Conservation (phyloP, 192 early-diverging fungal species). For the Backusella circina region DNA sequence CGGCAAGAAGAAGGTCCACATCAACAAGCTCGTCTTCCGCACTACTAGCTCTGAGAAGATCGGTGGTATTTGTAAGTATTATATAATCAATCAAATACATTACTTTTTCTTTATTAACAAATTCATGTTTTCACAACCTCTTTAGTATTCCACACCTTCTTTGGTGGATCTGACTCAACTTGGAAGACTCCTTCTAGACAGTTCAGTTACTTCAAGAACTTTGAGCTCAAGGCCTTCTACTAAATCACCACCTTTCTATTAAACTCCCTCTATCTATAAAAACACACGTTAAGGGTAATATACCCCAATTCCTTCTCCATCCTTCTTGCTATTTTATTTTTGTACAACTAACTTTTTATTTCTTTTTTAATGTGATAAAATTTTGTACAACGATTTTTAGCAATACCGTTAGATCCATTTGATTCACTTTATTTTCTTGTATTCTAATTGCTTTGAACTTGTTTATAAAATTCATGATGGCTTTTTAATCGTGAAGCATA, state of each 20-base stretch:
- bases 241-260: background rate
- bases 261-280: background rate
- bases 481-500: background rate
- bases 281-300: background rate
- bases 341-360: background rate
- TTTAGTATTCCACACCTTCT: slow-evolving; percentile 38
- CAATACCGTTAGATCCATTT: background rate
- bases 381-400: slow-evolving; percentile 2
- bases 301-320: background rate
- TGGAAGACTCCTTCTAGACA: slow-evolving; percentile 24
- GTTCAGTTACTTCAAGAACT: slow-evolving; percentile 25
- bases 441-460: background rate
- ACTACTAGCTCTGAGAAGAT: background rate
- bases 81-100: background rate
- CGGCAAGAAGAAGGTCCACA: slow-evolving; percentile 12
- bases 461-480: background rate
- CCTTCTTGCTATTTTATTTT: slow-evolving; percentile 1
- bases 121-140: background rate
- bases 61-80: slow-evolving; percentile 27
- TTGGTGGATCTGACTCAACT: slow-evolving; percentile 25
- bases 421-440: background rate
- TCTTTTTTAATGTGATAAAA: background rate
- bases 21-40: slow-evolving; percentile 15
- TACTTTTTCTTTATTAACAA: background rate
- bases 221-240: background rate